Conservation (phyloP, 805 yeast species). For the Zygosaccharomyces pseudorouxii region DNA sequence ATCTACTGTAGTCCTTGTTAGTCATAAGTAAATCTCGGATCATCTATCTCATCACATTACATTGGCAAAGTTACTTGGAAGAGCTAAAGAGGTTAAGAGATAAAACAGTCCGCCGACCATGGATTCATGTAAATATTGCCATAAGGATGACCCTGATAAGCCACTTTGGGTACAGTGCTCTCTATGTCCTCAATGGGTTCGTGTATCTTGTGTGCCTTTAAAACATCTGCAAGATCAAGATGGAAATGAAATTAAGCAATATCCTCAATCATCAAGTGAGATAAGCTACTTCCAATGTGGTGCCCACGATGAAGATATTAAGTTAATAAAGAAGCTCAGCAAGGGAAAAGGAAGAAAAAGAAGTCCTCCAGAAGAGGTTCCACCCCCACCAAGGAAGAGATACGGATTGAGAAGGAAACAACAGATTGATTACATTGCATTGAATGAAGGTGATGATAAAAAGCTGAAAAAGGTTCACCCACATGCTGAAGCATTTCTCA, state of each 20-base stretch:
- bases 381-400: conserved; percentile 35
- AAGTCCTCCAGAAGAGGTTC: not conserved
- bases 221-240: conserved; percentile 9
- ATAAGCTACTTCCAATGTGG: conserved; percentile 15
- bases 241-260: conserved; percentile 3
- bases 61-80: not conserved
- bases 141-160: conserved; percentile 11
- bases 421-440: conserved; percentile 72
- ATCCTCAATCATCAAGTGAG: conserved; percentile 8
- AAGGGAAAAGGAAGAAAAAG: not conserved
- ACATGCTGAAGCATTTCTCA: conserved; percentile 38
- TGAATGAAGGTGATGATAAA: conserved; percentile 63
- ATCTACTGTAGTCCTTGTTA: not conserved
- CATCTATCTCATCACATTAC: not conserved
- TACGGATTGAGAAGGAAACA: conserved; percentile 50
- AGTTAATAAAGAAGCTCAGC: conserved; percentile 1
- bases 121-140: conserved; percentile 16
- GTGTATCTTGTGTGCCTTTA: conserved; percentile 19
- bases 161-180: conserved; percentile 24
- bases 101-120: not conserved
- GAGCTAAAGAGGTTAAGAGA: not conserved
- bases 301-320: conserved; percentile 10
- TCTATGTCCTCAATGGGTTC: conserved; percentile 23
- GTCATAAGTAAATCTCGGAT: not conserved
- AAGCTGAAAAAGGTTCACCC: conserved; percentile 57